A percentile compares a stretch with the other conserved stretches of the same genome.
Conservation (phyloP, 768 basidiomycete species). For the Tubosaeta sp. region DNA sequence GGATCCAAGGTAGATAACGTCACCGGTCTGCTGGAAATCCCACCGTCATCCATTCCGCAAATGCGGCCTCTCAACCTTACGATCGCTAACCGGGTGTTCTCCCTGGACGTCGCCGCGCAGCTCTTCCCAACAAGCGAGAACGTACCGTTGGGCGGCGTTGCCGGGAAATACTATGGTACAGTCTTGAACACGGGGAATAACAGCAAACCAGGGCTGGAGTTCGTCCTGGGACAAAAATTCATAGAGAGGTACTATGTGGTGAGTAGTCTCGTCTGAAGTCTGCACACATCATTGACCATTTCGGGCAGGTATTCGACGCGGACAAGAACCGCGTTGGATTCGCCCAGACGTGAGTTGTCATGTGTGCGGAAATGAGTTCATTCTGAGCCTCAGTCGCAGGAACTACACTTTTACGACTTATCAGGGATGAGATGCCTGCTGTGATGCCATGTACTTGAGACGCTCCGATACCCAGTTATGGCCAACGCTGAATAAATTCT, state of each 20-base stretch:
- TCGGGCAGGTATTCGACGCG: slow-evolving; percentile 13
- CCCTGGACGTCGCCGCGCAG: slow-evolving; percentile 14
- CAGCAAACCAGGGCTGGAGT: slow-evolving; percentile 10
- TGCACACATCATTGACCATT: background rate
- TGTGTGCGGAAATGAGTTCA: background rate
- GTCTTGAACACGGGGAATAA: background rate
- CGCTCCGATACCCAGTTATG: background rate
- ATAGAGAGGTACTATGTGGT: slow-evolving; percentile 17
- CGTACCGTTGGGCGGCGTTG: slow-evolving; percentile 4
- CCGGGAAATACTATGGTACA: slow-evolving; percentile 9
- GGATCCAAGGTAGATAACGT: slow-evolving; percentile 2
- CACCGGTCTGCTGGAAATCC: slow-evolving; percentile 13
- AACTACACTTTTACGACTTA: slow-evolving; percentile 18
- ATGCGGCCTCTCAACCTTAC: slow-evolving; percentile 14
- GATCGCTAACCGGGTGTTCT: slow-evolving; percentile 3
- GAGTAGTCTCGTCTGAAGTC: background rate
- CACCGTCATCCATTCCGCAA: slow-evolving; percentile 2
- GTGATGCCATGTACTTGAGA: background rate
- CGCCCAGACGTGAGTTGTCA: slow-evolving; percentile 20
- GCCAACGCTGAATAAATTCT: background rate
- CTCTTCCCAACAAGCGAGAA: slow-evolving; percentile 10
- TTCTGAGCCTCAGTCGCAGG: slow-evolving; percentile 7
- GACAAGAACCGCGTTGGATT: slow-evolving; percentile 11
- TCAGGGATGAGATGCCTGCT: background rate
- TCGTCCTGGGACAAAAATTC: slow-evolving; percentile 16